Evolutionary conservation across 306 rosid genomes (phyloP).

Genomic region (Ormosia emarginata): DNA sequence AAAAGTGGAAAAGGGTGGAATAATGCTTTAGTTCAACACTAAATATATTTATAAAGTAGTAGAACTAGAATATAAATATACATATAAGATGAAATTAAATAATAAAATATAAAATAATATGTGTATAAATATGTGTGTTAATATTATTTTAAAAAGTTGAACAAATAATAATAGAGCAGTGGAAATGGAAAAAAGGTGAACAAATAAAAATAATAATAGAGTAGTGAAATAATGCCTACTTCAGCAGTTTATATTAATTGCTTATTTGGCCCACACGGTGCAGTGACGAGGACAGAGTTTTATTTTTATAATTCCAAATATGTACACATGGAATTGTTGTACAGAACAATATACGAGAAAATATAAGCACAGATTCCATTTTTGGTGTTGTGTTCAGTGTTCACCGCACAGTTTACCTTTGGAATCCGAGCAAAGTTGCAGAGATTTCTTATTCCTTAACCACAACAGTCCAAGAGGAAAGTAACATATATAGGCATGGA

Average conservation of each 20-base stretch:
- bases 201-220: not conserved
- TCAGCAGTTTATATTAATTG: not conserved
- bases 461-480: conserved; percentile 6
- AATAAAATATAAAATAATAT: no score
- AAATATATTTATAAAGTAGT: no score
- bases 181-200: not conserved
- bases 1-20: not conserved
- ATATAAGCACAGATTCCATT: not conserved
- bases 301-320: not conserved
- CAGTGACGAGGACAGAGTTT: not conserved
- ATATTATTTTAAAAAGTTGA: no score
- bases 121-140: no score
- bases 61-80: no score
- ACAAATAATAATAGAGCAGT: not conserved
- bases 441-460: not conserved
- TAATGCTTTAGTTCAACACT: no score
- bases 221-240: not conserved
- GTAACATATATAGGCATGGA: not conserved
- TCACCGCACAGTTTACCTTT: not conserved
- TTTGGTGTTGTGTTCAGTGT: not conserved
- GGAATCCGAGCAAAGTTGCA: not conserved
- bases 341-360: not conserved
- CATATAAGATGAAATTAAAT: no score
- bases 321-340: conserved; percentile 1
- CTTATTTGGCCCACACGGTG: not conserved